These are phyloP conservation scores for Rubroboletus pulcherrimus DNA, from an alignment of 768 basidiomycete species.

Conservation along the genomic window DNA sequence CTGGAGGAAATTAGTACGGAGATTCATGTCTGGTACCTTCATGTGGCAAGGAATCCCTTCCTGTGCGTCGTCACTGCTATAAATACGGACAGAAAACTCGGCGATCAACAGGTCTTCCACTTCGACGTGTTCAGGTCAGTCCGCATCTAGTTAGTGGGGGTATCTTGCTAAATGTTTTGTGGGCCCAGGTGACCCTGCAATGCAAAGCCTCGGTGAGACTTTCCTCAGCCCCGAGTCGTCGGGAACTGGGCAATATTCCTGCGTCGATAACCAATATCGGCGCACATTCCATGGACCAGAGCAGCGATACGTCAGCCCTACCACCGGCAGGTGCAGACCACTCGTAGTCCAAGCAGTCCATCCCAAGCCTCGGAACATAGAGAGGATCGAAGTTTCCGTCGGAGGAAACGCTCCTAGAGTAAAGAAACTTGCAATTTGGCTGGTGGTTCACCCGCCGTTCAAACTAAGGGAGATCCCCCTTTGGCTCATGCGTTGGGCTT, in stretches of 20 bases:
- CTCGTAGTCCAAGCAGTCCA: constrained; percentile 25
- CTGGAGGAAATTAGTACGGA: neutral
- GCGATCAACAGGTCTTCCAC: neutral
- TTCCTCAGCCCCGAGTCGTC: neutral
- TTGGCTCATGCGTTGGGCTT: constrained; percentile 18
- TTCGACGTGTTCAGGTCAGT: constrained; percentile 5
- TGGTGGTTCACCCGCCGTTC: constrained; percentile 1
- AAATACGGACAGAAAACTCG: neutral
- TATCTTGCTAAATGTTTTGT: neutral
- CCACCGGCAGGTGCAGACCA: constrained; percentile 18
- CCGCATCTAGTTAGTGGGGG: neutral
- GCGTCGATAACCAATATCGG: constrained; percentile 19
- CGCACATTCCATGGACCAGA: constrained; percentile 8
- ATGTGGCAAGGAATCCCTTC: neutral
- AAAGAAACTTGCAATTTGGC: constrained; percentile 19
- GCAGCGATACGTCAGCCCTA: constrained; percentile 23
- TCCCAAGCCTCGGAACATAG: neutral
- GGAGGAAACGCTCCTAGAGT: neutral
- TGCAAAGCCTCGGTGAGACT: neutral
- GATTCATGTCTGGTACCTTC: neutral
- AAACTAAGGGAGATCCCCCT: neutral
- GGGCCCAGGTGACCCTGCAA: neutral
- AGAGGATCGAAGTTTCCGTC: neutral
- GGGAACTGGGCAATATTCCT: neutral
- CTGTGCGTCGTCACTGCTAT: neutral